A percentile compares a stretch with the other conserved stretches of the same genome.
These are phyloP conservation scores for Maudiozyma saulgeensis DNA, from an alignment of 805 yeast species.

Conservation along the genomic window DNA sequence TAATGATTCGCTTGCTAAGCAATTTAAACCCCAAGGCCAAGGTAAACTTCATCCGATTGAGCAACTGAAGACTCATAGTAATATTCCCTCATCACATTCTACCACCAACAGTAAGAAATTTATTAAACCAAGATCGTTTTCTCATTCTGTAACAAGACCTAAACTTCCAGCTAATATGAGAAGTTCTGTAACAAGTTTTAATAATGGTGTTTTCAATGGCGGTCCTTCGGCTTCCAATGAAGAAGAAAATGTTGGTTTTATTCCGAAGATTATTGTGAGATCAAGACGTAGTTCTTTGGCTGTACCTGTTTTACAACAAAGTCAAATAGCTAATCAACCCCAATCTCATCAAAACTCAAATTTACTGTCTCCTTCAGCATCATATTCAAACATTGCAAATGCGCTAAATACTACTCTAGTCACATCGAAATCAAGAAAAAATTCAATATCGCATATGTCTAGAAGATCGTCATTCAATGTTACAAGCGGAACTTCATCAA, in stretches of 20 bases:
- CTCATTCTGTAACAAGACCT: conserved; percentile 21
- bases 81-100: neutral
- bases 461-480: conserved; percentile 27
- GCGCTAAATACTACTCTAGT: conserved; percentile 14
- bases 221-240: conserved; percentile 4
- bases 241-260: conserved; percentile 28
- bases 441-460: conserved; percentile 19
- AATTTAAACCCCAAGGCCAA: neutral
- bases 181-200: neutral
- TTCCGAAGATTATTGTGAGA: conserved; percentile 29
- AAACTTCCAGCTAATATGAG: neutral
- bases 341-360: neutral
- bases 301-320: neutral
- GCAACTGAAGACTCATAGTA: neutral
- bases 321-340: neutral
- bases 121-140: conserved; percentile 25
- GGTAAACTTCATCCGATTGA: neutral
- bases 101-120: conserved; percentile 4
- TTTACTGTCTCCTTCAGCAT: neutral
- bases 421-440: conserved; percentile 23
- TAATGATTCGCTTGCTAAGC: neutral
- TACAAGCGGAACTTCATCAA: conserved; percentile 15
- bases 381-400: neutral
- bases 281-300: conserved; percentile 28
- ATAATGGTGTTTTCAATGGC: neutral